Conservation (phyloP, 495 filamentous ascomycete genomes). For the Tuber umbilicatum region DNA sequence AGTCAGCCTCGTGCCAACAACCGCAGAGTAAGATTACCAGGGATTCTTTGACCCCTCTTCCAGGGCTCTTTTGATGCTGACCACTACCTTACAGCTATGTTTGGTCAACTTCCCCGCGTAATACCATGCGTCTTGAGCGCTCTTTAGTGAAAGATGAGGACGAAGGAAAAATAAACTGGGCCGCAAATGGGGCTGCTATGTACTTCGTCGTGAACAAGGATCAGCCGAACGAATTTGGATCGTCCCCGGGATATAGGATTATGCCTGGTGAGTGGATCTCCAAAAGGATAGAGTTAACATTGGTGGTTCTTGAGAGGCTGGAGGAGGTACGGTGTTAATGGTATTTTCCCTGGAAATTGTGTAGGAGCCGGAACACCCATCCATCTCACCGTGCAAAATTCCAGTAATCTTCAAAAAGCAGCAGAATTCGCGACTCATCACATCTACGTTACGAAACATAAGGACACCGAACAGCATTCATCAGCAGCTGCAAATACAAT, state of each 20-base stretch:
- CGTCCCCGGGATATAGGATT: slow-evolving; percentile 53
- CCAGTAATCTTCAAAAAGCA: slow-evolving; percentile 47
- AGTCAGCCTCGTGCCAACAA: slow-evolving; percentile 44
- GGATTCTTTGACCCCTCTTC: slow-evolving; percentile 6
- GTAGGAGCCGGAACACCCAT: slow-evolving; percentile 41
- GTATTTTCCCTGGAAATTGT: not conserved
- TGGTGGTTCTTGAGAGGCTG: not conserved
- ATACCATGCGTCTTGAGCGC: slow-evolving; percentile 52
- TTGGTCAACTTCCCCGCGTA: slow-evolving; percentile 49
- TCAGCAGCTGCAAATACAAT: slow-evolving; percentile 49
- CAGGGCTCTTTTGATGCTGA: slow-evolving; percentile 2
- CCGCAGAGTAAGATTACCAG: slow-evolving; percentile 36
- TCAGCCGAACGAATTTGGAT: slow-evolving; percentile 50
- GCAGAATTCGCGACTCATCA: slow-evolving; percentile 50
- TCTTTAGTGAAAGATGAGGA: slow-evolving; percentile 47
- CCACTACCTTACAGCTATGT: slow-evolving; percentile 37
- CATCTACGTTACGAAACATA: slow-evolving; percentile 49
- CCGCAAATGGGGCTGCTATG: slow-evolving; percentile 48
- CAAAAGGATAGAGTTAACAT: not conserved
- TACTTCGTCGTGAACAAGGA: slow-evolving; percentile 52
- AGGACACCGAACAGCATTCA: slow-evolving; percentile 51
- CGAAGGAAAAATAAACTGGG: slow-evolving; percentile 50
- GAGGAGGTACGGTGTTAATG: not conserved
- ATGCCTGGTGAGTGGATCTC: slow-evolving; percentile 32
- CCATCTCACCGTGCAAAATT: slow-evolving; percentile 50